Conservation (phyloP, 495 filamentous ascomycete genomes). For the Aspergillus leporis region DNA sequence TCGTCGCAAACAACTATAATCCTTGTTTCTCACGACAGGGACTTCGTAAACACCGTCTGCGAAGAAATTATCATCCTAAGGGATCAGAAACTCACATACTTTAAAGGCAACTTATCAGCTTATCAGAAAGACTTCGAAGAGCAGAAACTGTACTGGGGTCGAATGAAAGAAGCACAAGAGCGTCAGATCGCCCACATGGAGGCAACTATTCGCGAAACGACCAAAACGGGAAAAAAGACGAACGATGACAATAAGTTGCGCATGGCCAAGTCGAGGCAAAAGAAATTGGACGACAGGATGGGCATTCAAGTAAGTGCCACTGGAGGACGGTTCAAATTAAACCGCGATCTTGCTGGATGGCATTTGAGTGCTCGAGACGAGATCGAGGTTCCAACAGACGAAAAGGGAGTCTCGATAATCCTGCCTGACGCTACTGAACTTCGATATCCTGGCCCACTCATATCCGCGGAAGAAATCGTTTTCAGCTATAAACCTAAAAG, state of each 20-base stretch:
- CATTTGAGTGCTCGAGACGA: slow-evolving; percentile 56
- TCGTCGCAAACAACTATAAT: slow-evolving; percentile 50
- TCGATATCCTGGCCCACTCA: slow-evolving; percentile 69
- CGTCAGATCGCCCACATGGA: slow-evolving; percentile 75
- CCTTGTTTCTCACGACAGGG: slow-evolving; percentile 78
- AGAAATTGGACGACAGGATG: slow-evolving; percentile 77
- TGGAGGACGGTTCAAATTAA: slow-evolving; percentile 76
- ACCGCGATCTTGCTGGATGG: slow-evolving; percentile 65
- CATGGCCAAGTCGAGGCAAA: slow-evolving; percentile 75
- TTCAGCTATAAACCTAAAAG: slow-evolving; percentile 56
- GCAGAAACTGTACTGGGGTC: slow-evolving; percentile 62
- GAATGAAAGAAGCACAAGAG: slow-evolving; percentile 78
- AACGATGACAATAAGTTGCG: slow-evolving; percentile 79
- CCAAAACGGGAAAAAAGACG: slow-evolving; percentile 66
- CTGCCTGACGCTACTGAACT: slow-evolving; percentile 64
- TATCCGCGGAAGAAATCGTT: slow-evolving; percentile 64
- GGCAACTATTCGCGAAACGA: slow-evolving; percentile 67
- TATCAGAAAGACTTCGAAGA: slow-evolving; percentile 69
- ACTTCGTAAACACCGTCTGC: slow-evolving; percentile 69
- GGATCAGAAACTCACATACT: slow-evolving; percentile 51
- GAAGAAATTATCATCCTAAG: slow-evolving; percentile 75
- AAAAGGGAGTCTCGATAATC: slow-evolving; percentile 55
- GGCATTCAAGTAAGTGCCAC: slow-evolving; percentile 70
- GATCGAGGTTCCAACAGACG: slow-evolving; percentile 70
- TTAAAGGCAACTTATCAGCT: slow-evolving; percentile 63